Evolutionary conservation across 805 yeast genomes (phyloP), one percentile per base, ranked within the genome.

Genomic region (Myxozyma lipomycoides): DNA sequence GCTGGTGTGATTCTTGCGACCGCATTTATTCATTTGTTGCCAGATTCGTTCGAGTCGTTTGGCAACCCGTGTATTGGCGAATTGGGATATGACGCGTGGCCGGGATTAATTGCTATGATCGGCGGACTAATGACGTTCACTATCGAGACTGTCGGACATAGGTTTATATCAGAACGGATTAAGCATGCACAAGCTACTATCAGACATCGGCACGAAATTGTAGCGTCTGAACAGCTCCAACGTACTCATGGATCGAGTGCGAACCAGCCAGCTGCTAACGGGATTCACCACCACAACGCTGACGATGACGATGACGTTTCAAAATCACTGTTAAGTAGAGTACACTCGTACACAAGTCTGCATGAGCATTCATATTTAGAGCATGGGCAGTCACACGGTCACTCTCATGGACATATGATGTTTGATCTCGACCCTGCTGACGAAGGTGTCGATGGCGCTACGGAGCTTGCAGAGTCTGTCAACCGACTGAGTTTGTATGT

Each of bases 1-100:
- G 82, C 90, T 2, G 95, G 95, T 48, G 91, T 86, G 43, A 86
- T 86, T 62, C 75, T 86, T 10, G 86, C 91, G 12, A 86, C 95
- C 1, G 86, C 90, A 0, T 84, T 86, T 61, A 80, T 86, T 26
- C 95, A 86, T 69, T 70, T 86, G 52, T 67, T 86, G 51, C 74
- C 78, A 55, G 91, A 88, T 0, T 91, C 93, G 3, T 66, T 73
- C 51, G 84, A 82, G 7, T 73, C 78, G 2, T 70, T 85, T 41
- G 62, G 73, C 1, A 62, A 77, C 42, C 76, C 70, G 7, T 85
- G 93, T 69, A 71, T 85, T 24, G 85, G 86, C 10, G 82, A 80
- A 2, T 34, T 63, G 18, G 72, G 64, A 17, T 79, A 79, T 60
- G 83, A 83, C 19, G 67, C 77, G 64, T 81, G 82, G 0, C 79